Evolutionary conservation across 2,329 filamentous ascomycete species (phyloP).

Genomic region (Geosmithia putterillii): DNA sequence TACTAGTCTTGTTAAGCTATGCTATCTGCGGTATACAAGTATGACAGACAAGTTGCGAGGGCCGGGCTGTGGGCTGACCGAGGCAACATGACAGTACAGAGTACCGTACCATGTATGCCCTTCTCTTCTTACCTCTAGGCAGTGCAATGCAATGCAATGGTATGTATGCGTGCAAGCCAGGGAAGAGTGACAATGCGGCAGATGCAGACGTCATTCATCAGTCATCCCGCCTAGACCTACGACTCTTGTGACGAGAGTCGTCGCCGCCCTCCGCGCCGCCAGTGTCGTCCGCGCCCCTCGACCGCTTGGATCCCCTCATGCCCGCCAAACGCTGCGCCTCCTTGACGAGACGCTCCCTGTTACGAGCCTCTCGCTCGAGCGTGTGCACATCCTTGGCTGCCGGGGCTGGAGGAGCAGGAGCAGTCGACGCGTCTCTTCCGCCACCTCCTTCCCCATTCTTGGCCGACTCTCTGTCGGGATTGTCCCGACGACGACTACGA

Average conservation of each 20-base stretch:
- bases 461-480: no score
- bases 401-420: conserved; percentile 11
- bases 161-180: no score
- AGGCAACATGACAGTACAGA: no score
- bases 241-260: conserved; percentile 27
- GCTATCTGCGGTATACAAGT: no score
- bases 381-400: conserved; percentile 47
- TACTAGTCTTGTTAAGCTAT: no score
- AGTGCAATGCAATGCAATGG: no score
- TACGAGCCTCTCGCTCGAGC: conserved; percentile 53
- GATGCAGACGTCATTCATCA: not conserved
- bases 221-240: conserved; percentile 25
- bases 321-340: conserved; percentile 50
- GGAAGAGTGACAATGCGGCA: no score
- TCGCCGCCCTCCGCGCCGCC: conserved; percentile 21
- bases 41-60: no score
- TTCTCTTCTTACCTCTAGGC: no score
- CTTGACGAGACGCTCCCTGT: conserved; percentile 53
- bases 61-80: no score
- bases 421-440: conserved; percentile 2
- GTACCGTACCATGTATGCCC: no score
- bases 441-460: conserved; percentile 15
- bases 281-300: conserved; percentile 30
- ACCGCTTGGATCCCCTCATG: conserved; percentile 34
- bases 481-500: no score